phyloP scores from a whole-genome alignment of 768 basidiomycete species.

The Leccinum barrowsii region DNA sequence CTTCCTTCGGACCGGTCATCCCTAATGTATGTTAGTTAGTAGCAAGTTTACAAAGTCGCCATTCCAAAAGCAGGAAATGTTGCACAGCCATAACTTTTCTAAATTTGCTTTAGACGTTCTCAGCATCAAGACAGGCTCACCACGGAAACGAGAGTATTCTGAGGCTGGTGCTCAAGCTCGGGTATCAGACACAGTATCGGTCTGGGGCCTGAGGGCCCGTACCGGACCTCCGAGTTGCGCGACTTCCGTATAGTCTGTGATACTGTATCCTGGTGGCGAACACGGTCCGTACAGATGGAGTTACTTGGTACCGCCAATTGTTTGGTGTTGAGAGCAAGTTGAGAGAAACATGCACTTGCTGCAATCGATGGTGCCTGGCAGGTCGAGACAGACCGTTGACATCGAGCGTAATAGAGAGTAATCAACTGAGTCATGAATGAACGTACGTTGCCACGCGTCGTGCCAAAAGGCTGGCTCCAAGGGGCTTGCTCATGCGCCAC shows the following conservation, averaged over 20 bases:
- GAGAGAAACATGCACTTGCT: not conserved
- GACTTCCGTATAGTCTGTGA: not conserved
- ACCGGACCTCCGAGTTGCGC: not conserved
- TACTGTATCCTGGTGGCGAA: too few species aligned
- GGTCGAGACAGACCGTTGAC: not conserved
- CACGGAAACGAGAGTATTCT: not conserved
- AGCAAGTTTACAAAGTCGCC: not conserved
- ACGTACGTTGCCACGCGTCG: slow-evolving; percentile 7
- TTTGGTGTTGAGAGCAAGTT: not conserved
- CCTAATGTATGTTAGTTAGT: not conserved
- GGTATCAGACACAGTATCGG: not conserved
- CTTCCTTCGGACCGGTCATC: not conserved
- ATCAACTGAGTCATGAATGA: too few species aligned
- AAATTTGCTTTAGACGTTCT: not conserved
- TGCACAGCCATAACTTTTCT: not conserved
- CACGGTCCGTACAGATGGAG: not conserved
- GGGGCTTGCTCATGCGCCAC: slow-evolving; percentile 26
- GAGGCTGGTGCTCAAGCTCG: not conserved
- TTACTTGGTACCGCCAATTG: too few species aligned
- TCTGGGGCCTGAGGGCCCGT: not conserved
- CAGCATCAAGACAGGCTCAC: slow-evolving; percentile 1
- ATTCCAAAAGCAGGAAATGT: not conserved
- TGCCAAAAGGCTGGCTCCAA: not conserved
- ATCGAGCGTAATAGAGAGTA: not conserved
- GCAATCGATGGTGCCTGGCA: not conserved